Base-by-base conservation (phyloP, 805 yeast species). In the Hanseniaspora guilliermondii region DNA sequence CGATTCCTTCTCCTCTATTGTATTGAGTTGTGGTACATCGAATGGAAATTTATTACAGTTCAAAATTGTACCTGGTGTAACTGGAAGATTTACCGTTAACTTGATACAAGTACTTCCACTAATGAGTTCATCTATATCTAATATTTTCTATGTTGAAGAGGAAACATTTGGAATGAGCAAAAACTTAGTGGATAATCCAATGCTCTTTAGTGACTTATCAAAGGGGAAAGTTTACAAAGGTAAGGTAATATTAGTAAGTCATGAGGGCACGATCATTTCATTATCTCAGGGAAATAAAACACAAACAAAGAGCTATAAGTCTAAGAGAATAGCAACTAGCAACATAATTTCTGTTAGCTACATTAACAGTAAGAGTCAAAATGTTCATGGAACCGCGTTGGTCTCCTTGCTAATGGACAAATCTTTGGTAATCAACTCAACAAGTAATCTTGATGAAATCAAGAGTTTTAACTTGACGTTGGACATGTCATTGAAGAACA, bases 1-100 rank as follows among this genome's bases (percentile, higher is more conserved):
- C 30, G 93, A 85, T 55, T 76, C 76, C 0, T 84, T 75, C 60
- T 80, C 93, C 0, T 81, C 87, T n/a, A 77, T 89, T 37, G 61
- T 85, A 25, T 66, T 89, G 68, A 68, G 78, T 24, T 84, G 82
- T 12, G 97, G 97, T 24, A 84, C 96, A 0, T 77, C 79, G 55
- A 69, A 70, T 16, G 97, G 97, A 17, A 84, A 85, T 55, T 62
- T 87, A 12, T 57, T 82, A 27, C 73, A 80, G 0, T 86, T 76
- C 67, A 80, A 81, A 61, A 67, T 89, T 2, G 64, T 80, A 4
- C 95, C 95, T 1, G 75, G 74, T 42, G 69, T 74, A 0, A 67
- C 74, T 45, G 93, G 91, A 0, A 71, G 79, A 49, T 87, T 80
- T 62, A 69, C 71, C 30, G 84, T 79, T 0, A 74, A 74, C 25